These are phyloP conservation scores for Acanthamoeba royreba DNA, from an alignment of 208 protist genomes.

Conservation along the genomic window DNA sequence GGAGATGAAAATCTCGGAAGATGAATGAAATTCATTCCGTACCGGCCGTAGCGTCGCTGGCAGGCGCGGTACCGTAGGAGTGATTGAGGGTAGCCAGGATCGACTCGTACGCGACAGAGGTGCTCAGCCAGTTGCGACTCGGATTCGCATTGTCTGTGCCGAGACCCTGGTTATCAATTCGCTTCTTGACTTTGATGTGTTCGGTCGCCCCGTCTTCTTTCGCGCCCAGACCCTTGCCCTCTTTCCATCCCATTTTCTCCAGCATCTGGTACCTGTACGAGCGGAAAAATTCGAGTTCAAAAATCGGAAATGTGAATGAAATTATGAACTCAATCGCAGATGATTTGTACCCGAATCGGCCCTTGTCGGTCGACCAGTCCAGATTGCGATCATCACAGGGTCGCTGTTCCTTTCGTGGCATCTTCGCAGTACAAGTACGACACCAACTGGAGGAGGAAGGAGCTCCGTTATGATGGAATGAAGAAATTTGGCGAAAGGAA, in stretches of 20 bases:
- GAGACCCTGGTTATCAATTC: constrained; percentile 86
- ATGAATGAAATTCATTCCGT: background rate
- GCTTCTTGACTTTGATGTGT: constrained; percentile 87
- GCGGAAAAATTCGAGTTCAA: background rate
- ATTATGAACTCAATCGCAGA: background rate
- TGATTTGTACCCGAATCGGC: background rate
- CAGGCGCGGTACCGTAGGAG: background rate
- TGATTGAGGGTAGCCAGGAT: background rate
- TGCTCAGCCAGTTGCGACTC: background rate
- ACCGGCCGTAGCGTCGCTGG: background rate
- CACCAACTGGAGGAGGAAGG: too few species aligned
- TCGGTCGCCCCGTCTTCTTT: constrained; percentile 82
- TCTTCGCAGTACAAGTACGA: background rate
- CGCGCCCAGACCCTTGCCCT: constrained; percentile 87
- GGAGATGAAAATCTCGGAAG: background rate
- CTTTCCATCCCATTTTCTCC: constrained; percentile 88
- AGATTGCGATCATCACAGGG: constrained; percentile 3
- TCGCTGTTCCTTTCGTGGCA: background rate
- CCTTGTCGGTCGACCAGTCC: background rate
- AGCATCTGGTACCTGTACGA: constrained; percentile 84
- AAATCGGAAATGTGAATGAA: background rate
- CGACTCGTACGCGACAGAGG: background rate
- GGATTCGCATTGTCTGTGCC: background rate
- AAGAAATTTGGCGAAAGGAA: background rate
- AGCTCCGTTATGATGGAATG: too few species aligned